phyloP scores from a whole-genome alignment of 202 grass and related monocot species.

The Tripidium arundinaceum region DNA sequence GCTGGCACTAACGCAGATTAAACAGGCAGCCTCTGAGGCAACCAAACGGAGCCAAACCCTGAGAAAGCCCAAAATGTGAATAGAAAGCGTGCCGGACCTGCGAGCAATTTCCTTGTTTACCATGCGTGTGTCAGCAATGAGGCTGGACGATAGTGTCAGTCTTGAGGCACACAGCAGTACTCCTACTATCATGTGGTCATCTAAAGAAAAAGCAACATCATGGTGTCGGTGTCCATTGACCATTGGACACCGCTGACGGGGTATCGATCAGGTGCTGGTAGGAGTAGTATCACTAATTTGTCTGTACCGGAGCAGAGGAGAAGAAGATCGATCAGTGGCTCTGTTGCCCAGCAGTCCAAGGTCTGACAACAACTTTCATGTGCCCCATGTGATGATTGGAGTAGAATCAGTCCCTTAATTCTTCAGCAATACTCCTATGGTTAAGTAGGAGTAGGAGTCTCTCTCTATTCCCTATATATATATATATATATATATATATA shows the following conservation, averaged over 20 bases:
- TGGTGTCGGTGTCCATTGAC: background rate
- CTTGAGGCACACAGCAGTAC: background rate
- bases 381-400: slow-evolving; percentile 32
- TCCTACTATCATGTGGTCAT: background rate
- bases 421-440: background rate
- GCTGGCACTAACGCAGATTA: too few species aligned
- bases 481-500: too few species aligned
- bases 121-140: too few species aligned
- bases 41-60: background rate
- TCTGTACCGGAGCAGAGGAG: background rate
- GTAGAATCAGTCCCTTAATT: background rate
- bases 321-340: background rate
- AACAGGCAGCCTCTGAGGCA: too few species aligned
- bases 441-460: background rate
- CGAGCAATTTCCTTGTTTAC: background rate
- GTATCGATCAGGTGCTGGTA: background rate
- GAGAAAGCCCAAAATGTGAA: background rate
- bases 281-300: background rate
- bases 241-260: background rate
- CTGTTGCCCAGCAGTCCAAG: slow-evolving; percentile 27
- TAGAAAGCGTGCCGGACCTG: background rate
- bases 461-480: background rate
- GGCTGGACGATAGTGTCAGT: too few species aligned
- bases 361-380: slow-evolving; percentile 23
- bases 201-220: background rate